A percentile compares a stretch with the other conserved stretches of the same genome.
These are phyloP conservation scores for Ustilago trichophora DNA, from an alignment of 1,284 basidiomycete species.

Conservation along the genomic window DNA sequence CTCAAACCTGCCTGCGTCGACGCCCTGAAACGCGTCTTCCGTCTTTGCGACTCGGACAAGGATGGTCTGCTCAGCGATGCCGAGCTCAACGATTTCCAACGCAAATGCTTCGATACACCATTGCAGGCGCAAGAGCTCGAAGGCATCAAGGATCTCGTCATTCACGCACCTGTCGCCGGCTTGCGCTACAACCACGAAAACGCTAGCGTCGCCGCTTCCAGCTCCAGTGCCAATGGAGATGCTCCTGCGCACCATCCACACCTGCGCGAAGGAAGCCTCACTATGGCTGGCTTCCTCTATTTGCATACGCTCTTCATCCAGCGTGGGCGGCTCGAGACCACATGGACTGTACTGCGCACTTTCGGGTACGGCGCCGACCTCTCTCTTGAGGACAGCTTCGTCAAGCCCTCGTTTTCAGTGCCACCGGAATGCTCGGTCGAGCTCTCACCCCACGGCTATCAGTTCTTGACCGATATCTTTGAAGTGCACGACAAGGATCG, in stretches of 20 bases:
- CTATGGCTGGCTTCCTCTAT: slow-evolving; percentile 91
- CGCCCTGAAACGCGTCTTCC: slow-evolving; percentile 92
- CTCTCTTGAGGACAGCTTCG: slow-evolving; percentile 70
- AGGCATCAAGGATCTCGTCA: slow-evolving; percentile 67
- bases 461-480: slow-evolving; percentile 97
- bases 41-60: slow-evolving; percentile 92
- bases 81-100: slow-evolving; percentile 96
- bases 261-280: slow-evolving; percentile 73
- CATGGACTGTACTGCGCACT: slow-evolving; percentile 93
- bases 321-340: slow-evolving; percentile 92
- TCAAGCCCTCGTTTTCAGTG: slow-evolving; percentile 80
- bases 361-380: slow-evolving; percentile 97
- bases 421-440: slow-evolving; percentile 93
- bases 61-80: slow-evolving; percentile 88
- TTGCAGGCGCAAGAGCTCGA: slow-evolving; percentile 91
- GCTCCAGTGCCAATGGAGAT: slow-evolving; percentile 41
- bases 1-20: slow-evolving; percentile 86
- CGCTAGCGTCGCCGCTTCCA: slow-evolving; percentile 38
- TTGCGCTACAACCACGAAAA: slow-evolving; percentile 47
- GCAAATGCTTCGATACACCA: slow-evolving; percentile 93
- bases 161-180: slow-evolving; percentile 44
- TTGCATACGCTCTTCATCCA: slow-evolving; percentile 98
- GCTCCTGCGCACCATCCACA: slow-evolving; percentile 47
- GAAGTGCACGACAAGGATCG: slow-evolving; percentile 97
- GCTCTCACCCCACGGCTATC: slow-evolving; percentile 88